Conservation (phyloP, 2,329 filamentous ascomycete genomes). For the Cladosporium halotolerans region DNA sequence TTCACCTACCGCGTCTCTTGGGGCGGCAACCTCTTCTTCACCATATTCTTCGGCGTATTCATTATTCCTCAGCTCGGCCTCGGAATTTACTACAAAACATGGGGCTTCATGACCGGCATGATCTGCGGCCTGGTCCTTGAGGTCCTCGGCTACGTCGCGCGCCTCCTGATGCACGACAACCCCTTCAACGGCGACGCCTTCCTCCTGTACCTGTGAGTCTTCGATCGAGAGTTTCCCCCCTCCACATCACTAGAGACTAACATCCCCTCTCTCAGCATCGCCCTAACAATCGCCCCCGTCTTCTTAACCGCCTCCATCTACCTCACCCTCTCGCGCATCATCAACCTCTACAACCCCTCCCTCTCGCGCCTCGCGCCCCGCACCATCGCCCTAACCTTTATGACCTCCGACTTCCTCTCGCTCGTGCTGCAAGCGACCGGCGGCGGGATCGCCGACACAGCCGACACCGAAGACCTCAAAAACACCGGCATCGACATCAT, state of each 20-base stretch:
- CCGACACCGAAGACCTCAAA: conserved; percentile 20
- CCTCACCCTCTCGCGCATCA: conserved; percentile 38
- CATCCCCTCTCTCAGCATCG: conserved; percentile 30
- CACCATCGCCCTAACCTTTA: conserved; percentile 48
- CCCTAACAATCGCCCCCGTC: conserved; percentile 40
- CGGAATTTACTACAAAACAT: conserved; percentile 48
- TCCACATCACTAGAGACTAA: neutral
- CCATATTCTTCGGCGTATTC: conserved; percentile 45
- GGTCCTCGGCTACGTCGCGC: conserved; percentile 50
- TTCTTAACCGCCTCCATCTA: conserved; percentile 43
- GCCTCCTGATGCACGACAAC: conserved; percentile 40
- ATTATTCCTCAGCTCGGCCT: conserved; percentile 44
- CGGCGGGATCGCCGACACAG: conserved; percentile 36
- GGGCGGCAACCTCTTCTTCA: conserved; percentile 40
- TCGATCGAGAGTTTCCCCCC: neutral
- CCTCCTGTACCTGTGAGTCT: conserved; percentile 27
- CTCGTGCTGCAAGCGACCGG: conserved; percentile 51
- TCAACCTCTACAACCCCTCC: conserved; percentile 31
- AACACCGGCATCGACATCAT: conserved; percentile 54
- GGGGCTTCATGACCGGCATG: conserved; percentile 50
- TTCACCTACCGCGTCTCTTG: conserved; percentile 51
- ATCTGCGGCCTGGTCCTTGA: conserved; percentile 45
- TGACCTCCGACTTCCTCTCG: conserved; percentile 49
- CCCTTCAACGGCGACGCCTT: conserved; percentile 39
- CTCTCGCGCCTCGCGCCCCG: conserved; percentile 22